Evolutionary conservation across 345 rosid species (phyloP).

Genomic region (Psidium guajava): DNA sequence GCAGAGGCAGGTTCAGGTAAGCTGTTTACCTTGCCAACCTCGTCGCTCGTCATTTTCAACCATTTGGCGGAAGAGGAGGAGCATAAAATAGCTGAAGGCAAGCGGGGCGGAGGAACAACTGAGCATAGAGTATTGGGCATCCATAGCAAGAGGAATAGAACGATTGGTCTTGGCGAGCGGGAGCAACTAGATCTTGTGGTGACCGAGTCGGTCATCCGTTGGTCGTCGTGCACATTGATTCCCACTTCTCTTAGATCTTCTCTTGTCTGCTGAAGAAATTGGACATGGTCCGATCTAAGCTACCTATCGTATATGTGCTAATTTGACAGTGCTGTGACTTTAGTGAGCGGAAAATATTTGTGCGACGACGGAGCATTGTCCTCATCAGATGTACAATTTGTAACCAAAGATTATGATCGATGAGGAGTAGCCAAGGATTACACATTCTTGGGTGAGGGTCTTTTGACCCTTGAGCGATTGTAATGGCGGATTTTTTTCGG

Average conservation of each 20-base stretch:
- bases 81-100: slow-evolving; percentile 13
- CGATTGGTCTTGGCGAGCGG: slow-evolving; percentile 46
- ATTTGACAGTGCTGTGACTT: background rate
- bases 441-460: background rate
- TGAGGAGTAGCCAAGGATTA: background rate
- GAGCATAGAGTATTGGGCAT: slow-evolving; percentile 29
- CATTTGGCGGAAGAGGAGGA: slow-evolving; percentile 18
- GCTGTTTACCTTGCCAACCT: slow-evolving; percentile 11
- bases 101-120: slow-evolving; percentile 19
- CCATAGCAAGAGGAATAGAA: slow-evolving; percentile 42
- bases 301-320: background rate
- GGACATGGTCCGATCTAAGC: background rate
- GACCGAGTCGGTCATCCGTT: slow-evolving; percentile 51
- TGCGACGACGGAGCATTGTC: background rate
- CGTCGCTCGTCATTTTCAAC: slow-evolving; percentile 9
- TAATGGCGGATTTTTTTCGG: background rate
- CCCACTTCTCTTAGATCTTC: slow-evolving; percentile 44
- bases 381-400: background rate
- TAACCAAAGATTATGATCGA: background rate
- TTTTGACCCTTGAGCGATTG: background rate
- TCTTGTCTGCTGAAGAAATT: slow-evolving; percentile 34
- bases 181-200: slow-evolving; percentile 36
- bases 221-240: slow-evolving; percentile 56
- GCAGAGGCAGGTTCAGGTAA: slow-evolving; percentile 17
- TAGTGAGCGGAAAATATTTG: background rate